These are phyloP conservation scores for Vickermania spadyakhi DNA, from an alignment of 208 protist species.

Conservation along the genomic window DNA sequence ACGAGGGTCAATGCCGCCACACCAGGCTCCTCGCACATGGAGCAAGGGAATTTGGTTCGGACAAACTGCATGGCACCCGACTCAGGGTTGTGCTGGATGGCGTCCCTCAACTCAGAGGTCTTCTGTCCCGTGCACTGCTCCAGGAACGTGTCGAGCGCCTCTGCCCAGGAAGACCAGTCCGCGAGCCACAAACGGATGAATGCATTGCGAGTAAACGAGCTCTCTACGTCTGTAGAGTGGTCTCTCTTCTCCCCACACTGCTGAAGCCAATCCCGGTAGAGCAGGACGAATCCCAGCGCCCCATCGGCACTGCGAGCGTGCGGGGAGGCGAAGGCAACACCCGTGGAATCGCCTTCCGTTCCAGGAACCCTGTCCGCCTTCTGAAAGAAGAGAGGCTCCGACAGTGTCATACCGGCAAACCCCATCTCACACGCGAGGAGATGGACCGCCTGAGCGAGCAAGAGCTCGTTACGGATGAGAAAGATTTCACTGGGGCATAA, in stretches of 20 bases:
- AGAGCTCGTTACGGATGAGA: slow-evolving; percentile 26
- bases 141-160: slow-evolving; percentile 19
- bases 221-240: no score
- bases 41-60: slow-evolving; percentile 31
- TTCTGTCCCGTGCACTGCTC: background rate
- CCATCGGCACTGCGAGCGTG: slow-evolving; percentile 27
- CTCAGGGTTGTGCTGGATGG: background rate
- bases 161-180: slow-evolving; percentile 14
- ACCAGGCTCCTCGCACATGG: slow-evolving; percentile 29
- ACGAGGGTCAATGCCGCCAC: slow-evolving; percentile 6
- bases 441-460: slow-evolving; percentile 50
- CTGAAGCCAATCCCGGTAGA: slow-evolving; percentile 10
- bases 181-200: slow-evolving; percentile 11
- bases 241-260: no score
- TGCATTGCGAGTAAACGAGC: slow-evolving; percentile 14
- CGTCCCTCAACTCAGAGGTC: background rate
- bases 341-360: background rate
- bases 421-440: slow-evolving; percentile 27
- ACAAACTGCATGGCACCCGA: background rate
- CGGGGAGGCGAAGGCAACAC: slow-evolving; percentile 8
- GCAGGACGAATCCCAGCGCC: slow-evolving; percentile 23
- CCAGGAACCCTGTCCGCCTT: slow-evolving; percentile 3
- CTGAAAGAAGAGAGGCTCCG: slow-evolving; percentile 8
- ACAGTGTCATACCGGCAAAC: slow-evolving; percentile 31
- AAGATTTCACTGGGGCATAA: slow-evolving; percentile 22